phyloP scores from a whole-genome alignment of 2,329 filamentous ascomycete genomes.

The Ophiosphaerella herpotricha region DNA sequence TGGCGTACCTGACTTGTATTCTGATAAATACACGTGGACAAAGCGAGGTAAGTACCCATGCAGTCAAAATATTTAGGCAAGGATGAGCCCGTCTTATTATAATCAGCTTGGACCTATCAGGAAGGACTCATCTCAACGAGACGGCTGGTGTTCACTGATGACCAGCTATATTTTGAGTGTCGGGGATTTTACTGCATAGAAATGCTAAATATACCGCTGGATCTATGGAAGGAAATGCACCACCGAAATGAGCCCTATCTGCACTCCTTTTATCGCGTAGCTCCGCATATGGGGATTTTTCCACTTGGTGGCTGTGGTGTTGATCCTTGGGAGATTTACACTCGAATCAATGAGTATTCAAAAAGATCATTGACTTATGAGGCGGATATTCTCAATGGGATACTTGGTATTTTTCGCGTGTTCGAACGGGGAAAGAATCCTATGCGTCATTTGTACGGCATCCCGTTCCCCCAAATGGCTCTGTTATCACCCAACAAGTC shows the following conservation, averaged over 20 bases:
- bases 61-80: too few relatives aligned
- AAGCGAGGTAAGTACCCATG: background rate
- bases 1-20: background rate
- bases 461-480: slow-evolving; percentile 5
- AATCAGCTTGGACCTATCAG: slow-evolving; percentile 2
- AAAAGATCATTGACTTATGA: slow-evolving; percentile 1
- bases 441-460: slow-evolving; percentile 11
- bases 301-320: slow-evolving; percentile 11
- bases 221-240: slow-evolving; percentile 7
- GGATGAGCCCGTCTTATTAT: too few relatives aligned
- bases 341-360: slow-evolving; percentile 2
- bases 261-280: slow-evolving; percentile 2
- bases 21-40: background rate
- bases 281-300: slow-evolving; percentile 8
- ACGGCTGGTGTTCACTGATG: background rate
- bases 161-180: slow-evolving; percentile 1
- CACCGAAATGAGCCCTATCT: slow-evolving; percentile 3
- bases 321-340: slow-evolving; percentile 12
- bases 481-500: background rate
- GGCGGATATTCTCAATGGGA: background rate
- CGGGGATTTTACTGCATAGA: slow-evolving; percentile 8
- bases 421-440: slow-evolving; percentile 1
- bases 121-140: background rate
- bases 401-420: background rate
- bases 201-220: slow-evolving; percentile 3